phyloP scores from a whole-genome alignment of 768 basidiomycete species.

The Daedaleopsis sinensis region DNA sequence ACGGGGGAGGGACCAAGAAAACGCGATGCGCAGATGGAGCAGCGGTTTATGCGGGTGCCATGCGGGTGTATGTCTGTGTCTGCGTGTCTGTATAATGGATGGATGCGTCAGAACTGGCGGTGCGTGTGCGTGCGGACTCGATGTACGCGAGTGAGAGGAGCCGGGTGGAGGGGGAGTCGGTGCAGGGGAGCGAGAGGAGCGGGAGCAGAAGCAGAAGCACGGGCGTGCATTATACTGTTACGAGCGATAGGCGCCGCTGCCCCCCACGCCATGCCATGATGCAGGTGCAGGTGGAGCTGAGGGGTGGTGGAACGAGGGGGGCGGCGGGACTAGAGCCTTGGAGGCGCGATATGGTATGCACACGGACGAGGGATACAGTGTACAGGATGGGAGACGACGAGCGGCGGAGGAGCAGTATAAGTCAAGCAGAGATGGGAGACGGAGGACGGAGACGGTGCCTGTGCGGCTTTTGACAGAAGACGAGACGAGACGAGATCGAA shows the following conservation, averaged over 20 bases:
- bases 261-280: no score
- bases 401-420: not conserved
- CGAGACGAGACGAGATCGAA: no score
- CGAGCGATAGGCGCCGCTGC: constrained; percentile 13
- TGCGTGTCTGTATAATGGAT: not conserved
- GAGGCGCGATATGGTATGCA: constrained; percentile 6
- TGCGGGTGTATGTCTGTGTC: not conserved
- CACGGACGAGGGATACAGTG: not conserved
- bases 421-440: not conserved
- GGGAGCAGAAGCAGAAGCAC: not conserved
- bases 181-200: not conserved
- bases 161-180: not conserved
- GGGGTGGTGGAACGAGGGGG: not conserved
- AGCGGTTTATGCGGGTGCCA: not conserved
- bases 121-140: not conserved
- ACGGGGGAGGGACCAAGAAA: not conserved
- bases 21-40: not conserved
- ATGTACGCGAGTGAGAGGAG: not conserved
- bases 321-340: constrained; percentile 9
- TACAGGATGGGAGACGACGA: not conserved
- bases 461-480: constrained; percentile 8
- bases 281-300: not conserved
- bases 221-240: constrained; percentile 16
- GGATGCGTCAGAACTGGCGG: no score
- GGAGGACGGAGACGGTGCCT: constrained; percentile 5